Percentiles rank a stretch among this genome's conserved stretches.
phyloP scores from a whole-genome alignment of 2,329 filamentous ascomycete species.

The Diaporthe velutina region DNA sequence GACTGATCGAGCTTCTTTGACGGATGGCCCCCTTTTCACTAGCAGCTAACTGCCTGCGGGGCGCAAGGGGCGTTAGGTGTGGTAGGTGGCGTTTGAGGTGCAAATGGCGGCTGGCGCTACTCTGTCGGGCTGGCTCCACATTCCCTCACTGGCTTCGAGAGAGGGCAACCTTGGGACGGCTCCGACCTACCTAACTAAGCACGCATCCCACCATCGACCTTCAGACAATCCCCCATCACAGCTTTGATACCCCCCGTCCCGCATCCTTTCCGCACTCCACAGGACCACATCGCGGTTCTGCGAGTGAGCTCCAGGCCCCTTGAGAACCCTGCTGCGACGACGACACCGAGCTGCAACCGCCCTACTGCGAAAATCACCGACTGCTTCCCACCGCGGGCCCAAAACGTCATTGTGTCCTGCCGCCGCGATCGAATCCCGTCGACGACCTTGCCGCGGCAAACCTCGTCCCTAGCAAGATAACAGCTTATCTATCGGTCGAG shows the following conservation, averaged over 20 bases:
- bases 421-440: slow-evolving; percentile 35
- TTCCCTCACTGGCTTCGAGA: slow-evolving; percentile 31
- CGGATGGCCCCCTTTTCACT: slow-evolving; percentile 30
- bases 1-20: slow-evolving; percentile 18
- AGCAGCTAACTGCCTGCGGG: slow-evolving; percentile 30
- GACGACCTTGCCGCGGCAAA: slow-evolving; percentile 38
- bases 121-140: slow-evolving; percentile 18
- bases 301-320: slow-evolving; percentile 21
- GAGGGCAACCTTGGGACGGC: slow-evolving; percentile 35
- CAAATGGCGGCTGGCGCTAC: slow-evolving; percentile 32
- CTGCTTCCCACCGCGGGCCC: slow-evolving; percentile 26
- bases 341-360: slow-evolving; percentile 29
- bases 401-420: slow-evolving; percentile 39
- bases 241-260: slow-evolving; percentile 38
- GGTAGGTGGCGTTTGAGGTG: slow-evolving; percentile 33
- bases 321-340: slow-evolving; percentile 30
- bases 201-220: slow-evolving; percentile 38
- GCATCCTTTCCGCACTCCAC: slow-evolving; percentile 31
- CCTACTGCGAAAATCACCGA: slow-evolving; percentile 35
- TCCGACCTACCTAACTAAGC: slow-evolving; percentile 26
- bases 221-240: slow-evolving; percentile 32
- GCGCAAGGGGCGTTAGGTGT: slow-evolving; percentile 26
- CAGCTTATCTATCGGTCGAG: slow-evolving; percentile 7
- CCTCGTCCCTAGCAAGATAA: slow-evolving; percentile 27
- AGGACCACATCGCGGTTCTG: slow-evolving; percentile 24